Evolutionary conservation across 331 rosid species (phyloP), one percentile per base, ranked within the genome.

Genomic region (Phaseolus coccineus): DNA sequence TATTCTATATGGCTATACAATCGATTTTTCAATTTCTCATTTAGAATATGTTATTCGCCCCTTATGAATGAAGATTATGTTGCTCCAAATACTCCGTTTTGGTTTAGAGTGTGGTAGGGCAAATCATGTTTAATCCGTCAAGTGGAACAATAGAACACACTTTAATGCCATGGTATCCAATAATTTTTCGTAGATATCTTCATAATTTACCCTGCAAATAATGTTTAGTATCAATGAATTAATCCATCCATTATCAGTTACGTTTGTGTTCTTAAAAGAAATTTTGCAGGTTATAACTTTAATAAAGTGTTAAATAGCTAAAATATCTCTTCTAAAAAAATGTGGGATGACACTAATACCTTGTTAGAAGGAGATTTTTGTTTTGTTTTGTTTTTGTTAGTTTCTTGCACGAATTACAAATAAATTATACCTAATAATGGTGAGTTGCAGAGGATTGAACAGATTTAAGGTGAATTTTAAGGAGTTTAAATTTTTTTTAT

Each of bases 1-100:
- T 33, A 7, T 64, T 64, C 33, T 58, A 19, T 44, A 62, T 47
- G 47, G 56, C 19, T 40, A 77, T 39, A 31, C 56, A 66, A 67
- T 67, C 15, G 22, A 1, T 27, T 68, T 28, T 42, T 44, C 27
- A 66, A 6, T 65, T 64, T 64, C 69, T 47, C 47, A 44, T 61
- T 52, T 28, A 59, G 73, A 71, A 46, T 33, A 0, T 58, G 15
- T 15, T 28, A 56, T 57, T 30, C 8, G 51, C 25, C 11, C 31
- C 44, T 58, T 7, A 11, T 13, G 55, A 6, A 39, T 39, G 42
- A 5, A 39, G 52, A 39, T 35, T 50, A 47, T 53, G 44, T 42
- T 47, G 52, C 59, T 40, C 53, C 4, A 56, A 35, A 73, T 14
- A 73, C 4, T 70, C 5, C 35, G 28, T 25, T 51, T 51, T 28